Conservation (phyloP, 1,284 basidiomycete species). For the Dichomitus squalens region DNA sequence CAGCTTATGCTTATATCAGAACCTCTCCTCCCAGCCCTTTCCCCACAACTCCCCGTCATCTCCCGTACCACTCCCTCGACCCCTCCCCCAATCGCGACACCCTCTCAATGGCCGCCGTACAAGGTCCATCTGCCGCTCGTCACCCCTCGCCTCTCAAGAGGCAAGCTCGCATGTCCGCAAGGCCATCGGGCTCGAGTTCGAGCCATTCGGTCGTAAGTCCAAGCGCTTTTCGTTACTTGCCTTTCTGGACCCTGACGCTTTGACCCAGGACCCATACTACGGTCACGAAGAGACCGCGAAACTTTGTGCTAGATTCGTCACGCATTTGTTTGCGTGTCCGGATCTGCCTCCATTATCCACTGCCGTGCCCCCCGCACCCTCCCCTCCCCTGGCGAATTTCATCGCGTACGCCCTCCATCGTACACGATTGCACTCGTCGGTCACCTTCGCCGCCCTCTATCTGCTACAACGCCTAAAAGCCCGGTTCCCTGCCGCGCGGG, state of each 20-base stretch:
- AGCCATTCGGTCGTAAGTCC: constrained; percentile 22
- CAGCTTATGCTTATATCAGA: constrained; percentile 21
- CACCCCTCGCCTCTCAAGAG: constrained; percentile 36
- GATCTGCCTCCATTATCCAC: constrained; percentile 44
- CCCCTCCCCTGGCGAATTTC: constrained; percentile 72
- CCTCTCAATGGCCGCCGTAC: constrained; percentile 34
- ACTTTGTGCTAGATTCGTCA: constrained; percentile 77
- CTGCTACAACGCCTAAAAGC: constrained; percentile 87
- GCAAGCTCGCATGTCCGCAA: constrained; percentile 26
- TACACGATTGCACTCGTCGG: constrained; percentile 80
- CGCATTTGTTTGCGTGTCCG: constrained; percentile 77
- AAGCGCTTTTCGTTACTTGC: constrained; percentile 10
- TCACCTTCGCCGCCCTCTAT: constrained; percentile 86
- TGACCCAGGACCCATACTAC: constrained; percentile 68
- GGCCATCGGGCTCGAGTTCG: constrained; percentile 17
- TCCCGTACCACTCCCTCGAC: constrained; percentile 13
- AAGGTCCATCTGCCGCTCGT: constrained; percentile 31
- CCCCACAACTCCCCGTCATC: constrained; percentile 18
- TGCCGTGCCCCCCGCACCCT: constrained; percentile 45
- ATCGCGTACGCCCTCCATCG: constrained; percentile 91
- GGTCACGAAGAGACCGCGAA: constrained; percentile 72
- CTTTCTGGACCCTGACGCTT: constrained; percentile 4
- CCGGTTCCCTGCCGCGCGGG: constrained; percentile 89
- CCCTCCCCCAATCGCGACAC: constrained; percentile 15
- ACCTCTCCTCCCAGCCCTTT: constrained; percentile 9